Base-by-base conservation (phyloP, 148 eudicot genomes). In the Beta vulgaris region DNA sequence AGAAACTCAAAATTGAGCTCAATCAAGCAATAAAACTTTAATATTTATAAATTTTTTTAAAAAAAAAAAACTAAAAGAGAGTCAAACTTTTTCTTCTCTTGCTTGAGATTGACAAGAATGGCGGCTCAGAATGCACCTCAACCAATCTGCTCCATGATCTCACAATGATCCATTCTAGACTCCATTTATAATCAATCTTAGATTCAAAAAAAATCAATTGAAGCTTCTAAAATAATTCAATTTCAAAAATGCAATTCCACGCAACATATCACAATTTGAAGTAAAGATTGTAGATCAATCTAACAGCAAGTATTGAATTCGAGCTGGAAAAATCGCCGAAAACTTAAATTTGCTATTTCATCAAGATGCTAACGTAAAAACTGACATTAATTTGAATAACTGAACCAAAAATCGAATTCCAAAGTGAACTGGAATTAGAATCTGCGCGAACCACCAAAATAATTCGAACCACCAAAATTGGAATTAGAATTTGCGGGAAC, bases 121-220 rank as follows among this genome's bases (percentile, higher is more conserved):
- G 99, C 99, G 28, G 99, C 99, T 5, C 99, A 97, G 59, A 95
- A 95, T 44, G 99, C 99, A 39, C 99, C 99, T 16, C 99, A 88
- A 0, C 99, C 99, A 86, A 95, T 92, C 80, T 92, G 99, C 87
- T 95, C 99, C 97, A 95, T 95, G 79, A 92, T 88, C 84, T 95
- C 99, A 63, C 92, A 95, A 48, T 95, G 99, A 82, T 95, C 99
- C 99, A 95, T 95, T 65, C 82, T 85, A 57, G 97, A 95, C 74
- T 89, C 93, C 91, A 90, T 93, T 40, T 21, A 28, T 31, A n/a
- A 4, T 69, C 2, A 37, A 19, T 48, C 5, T 54, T 44, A 51
- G 68, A 74, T 79, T 46, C 78, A n/a, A 64, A 37, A 0, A n/a
- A n/a, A 53, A 6, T 16, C 3, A 55, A 3, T 44, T 54, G 35